A percentile compares a stretch with the other conserved stretches of the same genome.
These are phyloP conservation scores for Pleurotus giganteus DNA, from an alignment of 768 basidiomycete species.

Conservation along the genomic window DNA sequence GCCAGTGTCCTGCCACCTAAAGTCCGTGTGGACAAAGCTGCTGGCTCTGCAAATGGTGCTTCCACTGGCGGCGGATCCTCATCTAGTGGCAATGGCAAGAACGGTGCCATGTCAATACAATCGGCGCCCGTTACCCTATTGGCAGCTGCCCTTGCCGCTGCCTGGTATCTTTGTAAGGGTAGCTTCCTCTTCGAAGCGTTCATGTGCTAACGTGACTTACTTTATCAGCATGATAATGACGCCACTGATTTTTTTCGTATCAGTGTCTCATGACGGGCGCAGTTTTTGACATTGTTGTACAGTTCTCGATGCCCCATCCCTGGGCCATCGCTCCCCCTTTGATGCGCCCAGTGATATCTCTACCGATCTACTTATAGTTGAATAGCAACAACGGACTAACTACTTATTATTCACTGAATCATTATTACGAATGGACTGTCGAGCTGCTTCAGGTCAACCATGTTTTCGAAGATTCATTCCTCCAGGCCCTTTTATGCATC, in stretches of 20 bases:
- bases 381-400: conserved; percentile 2
- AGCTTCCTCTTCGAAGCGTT: not conserved
- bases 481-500: not conserved
- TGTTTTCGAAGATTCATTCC: conserved; percentile 1
- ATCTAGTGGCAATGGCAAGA: conserved; percentile 8
- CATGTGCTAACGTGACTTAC: not conserved
- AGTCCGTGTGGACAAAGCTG: conserved; percentile 41
- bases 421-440: conserved; percentile 6
- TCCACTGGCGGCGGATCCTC: conserved; percentile 16
- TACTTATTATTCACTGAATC: conserved; percentile 10
- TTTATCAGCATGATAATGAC: not conserved
- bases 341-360: not conserved
- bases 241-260: not conserved
- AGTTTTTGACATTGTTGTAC: not conserved
- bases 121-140: conserved; percentile 39
- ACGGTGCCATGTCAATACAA: conserved; percentile 35
- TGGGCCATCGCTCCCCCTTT: not conserved
- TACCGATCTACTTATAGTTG: conserved; percentile 11
- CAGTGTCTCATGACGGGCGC: not conserved
- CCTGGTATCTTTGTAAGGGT: not conserved
- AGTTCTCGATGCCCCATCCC: not conserved
- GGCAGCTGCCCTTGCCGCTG: conserved; percentile 35
- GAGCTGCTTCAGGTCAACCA: not conserved
- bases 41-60: conserved; percentile 32
- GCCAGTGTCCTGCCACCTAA: conserved; percentile 48